Evolutionary conservation across 805 yeast species (phyloP).

Genomic region (Candida piceae): DNA sequence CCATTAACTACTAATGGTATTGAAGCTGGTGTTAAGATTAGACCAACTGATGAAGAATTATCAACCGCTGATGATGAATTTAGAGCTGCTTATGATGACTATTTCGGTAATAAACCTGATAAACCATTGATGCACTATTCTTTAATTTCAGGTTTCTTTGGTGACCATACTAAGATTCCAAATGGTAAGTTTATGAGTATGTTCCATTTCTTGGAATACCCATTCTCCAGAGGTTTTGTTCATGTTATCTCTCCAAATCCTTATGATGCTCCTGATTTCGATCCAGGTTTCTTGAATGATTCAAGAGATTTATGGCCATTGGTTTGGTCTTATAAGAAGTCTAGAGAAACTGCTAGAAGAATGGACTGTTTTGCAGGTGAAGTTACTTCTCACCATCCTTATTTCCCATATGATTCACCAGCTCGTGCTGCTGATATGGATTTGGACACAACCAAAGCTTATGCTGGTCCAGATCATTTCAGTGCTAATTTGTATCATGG

Average conservation of each 20-base stretch:
- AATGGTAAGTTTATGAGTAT: slow-evolving; percentile 26
- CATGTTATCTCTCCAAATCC: slow-evolving; percentile 21
- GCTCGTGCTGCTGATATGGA: slow-evolving; percentile 26
- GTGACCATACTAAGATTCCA: slow-evolving; percentile 28
- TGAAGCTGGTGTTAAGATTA: slow-evolving; percentile 29
- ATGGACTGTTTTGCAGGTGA: slow-evolving; percentile 28
- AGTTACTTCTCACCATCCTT: slow-evolving; percentile 26
- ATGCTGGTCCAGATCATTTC: slow-evolving; percentile 24
- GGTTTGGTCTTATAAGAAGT: slow-evolving; percentile 28
- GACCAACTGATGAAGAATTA: slow-evolving; percentile 26
- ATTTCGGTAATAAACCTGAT: slow-evolving; percentile 27
- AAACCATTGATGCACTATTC: slow-evolving; percentile 29
- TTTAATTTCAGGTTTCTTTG: slow-evolving; percentile 27
- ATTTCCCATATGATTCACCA: slow-evolving; percentile 21
- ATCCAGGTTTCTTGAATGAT: slow-evolving; percentile 27
- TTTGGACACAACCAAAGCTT: slow-evolving; percentile 21
- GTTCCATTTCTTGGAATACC: slow-evolving; percentile 29
- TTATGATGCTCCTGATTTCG: slow-evolving; percentile 26
- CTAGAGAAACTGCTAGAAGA: slow-evolving; percentile 27
- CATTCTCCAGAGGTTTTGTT: slow-evolving; percentile 28
- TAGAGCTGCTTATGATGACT: slow-evolving; percentile 22
- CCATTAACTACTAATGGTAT: slow-evolving; percentile 28
- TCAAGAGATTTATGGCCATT: slow-evolving; percentile 27
- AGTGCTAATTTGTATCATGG: slow-evolving; percentile 27
- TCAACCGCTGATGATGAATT: slow-evolving; percentile 24